Percentiles rank a stretch among this genome's conserved stretches.
Evolutionary conservation across 202 grass and related monocot species (phyloP).

Genomic region (Zoysia matrella): DNA sequence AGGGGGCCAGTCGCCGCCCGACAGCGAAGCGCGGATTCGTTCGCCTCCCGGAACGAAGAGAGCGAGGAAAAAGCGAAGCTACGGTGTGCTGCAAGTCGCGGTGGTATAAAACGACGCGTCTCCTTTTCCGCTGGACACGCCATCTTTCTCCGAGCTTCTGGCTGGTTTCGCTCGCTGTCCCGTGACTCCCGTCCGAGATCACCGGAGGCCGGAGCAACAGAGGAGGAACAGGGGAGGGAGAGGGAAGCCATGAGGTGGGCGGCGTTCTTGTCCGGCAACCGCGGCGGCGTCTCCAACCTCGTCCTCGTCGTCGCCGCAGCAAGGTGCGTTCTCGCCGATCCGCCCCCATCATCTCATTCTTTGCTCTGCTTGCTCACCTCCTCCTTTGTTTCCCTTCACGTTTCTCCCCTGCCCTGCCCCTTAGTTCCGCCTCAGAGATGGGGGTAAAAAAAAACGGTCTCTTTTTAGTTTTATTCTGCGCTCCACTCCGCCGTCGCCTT

Average conservation of each 20-base stretch:
- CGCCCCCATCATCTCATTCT: too few relatives aligned
- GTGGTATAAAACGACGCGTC: not conserved
- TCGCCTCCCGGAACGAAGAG: not conserved
- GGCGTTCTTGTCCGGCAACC: slow-evolving; percentile 37
- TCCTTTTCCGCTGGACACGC: not conserved
- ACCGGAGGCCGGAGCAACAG: slow-evolving; percentile 5
- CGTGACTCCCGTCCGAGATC: slow-evolving; percentile 29
- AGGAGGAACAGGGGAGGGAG: not conserved
- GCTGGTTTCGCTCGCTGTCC: too few relatives aligned
- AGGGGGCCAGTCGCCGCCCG: not conserved
- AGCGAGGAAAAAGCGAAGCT: not conserved
- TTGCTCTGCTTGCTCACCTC: not conserved
- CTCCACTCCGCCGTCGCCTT: not conserved
- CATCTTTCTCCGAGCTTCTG: not conserved
- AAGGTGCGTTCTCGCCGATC: slow-evolving; percentile 24
- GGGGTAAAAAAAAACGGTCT: not conserved
- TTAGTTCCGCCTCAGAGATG: not conserved
- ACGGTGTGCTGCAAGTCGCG: not conserved
- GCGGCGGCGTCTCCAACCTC: slow-evolving; percentile 54
- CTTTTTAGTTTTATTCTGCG: not conserved
- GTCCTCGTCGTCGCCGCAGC: slow-evolving; percentile 72
- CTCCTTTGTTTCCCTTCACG: not conserved
- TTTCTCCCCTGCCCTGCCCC: not conserved
- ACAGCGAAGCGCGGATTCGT: not conserved
- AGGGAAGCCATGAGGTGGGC: slow-evolving; percentile 51